Conservation (phyloP, 345 rosid species). For the Eucalyptus polybractea region DNA sequence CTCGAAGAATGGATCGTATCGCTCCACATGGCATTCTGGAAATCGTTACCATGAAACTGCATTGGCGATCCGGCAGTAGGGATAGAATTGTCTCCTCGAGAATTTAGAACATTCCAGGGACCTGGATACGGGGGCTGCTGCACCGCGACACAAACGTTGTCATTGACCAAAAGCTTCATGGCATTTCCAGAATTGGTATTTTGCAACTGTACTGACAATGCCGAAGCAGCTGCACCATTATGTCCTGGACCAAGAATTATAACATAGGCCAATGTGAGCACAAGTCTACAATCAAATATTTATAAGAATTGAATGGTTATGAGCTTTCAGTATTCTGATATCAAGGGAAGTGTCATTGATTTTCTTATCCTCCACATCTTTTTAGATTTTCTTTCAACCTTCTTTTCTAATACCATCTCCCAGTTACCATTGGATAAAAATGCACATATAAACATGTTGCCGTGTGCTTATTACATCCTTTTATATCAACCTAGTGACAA, state of each 20-base stretch:
- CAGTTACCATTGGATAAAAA: not conserved
- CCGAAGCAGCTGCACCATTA: not conserved
- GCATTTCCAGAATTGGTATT: not conserved
- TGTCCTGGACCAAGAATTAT: not conserved
- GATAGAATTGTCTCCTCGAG: not conserved
- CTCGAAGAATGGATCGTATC: not conserved
- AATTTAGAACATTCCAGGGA: not conserved
- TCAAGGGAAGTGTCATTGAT: not conserved
- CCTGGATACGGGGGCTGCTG: not conserved
- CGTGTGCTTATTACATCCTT: not conserved
- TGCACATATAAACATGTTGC: not conserved
- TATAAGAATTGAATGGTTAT: too few species aligned
- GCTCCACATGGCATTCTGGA: not conserved
- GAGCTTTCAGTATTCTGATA: not conserved
- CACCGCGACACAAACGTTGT: accelerated
- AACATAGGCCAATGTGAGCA: not conserved
- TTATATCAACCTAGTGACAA: not conserved
- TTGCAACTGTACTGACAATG: not conserved
- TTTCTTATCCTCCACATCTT: not conserved
- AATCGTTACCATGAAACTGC: not conserved
- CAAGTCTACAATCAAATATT: not conserved
- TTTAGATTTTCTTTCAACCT: not conserved
- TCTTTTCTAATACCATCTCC: not conserved
- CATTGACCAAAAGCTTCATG: not conserved
- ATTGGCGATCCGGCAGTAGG: not conserved